phyloP scores from a whole-genome alignment of 306 rosid species.

The Styphnolobium japonicum region DNA sequence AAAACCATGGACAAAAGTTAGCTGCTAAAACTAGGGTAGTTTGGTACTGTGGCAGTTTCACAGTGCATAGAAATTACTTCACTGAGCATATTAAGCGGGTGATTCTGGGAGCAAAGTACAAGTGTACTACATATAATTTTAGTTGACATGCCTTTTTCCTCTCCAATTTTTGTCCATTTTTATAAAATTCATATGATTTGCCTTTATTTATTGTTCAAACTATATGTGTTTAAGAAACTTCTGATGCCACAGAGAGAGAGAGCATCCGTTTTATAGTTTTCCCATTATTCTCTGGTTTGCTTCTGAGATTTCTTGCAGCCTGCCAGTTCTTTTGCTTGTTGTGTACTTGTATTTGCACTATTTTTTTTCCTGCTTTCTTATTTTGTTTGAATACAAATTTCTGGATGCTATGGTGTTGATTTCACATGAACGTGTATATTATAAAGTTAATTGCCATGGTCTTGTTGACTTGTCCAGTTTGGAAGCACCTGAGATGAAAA shows the following conservation, averaged over 20 bases:
- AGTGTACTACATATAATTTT: not conserved
- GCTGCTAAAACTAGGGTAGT: not conserved
- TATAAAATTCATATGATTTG: not conserved
- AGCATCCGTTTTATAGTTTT: not conserved
- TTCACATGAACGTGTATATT: not conserved
- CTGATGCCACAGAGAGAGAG: not conserved
- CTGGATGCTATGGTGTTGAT: not conserved
- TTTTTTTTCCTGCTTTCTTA: not conserved
- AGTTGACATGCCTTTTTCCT: not conserved
- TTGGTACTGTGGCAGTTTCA: not conserved
- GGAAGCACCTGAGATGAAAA: constrained; percentile 4
- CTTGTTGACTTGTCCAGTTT: not conserved
- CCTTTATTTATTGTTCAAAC: not conserved
- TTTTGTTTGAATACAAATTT: not conserved
- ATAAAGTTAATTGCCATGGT: not conserved
- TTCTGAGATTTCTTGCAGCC: not conserved
- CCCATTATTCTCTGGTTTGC: not conserved
- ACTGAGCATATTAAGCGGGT: not conserved
- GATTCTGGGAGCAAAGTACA: not conserved
- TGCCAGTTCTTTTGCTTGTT: not conserved
- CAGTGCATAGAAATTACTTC: not conserved
- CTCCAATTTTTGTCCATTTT: not conserved
- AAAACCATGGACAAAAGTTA: not conserved
- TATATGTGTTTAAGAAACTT: not conserved
- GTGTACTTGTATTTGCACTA: not conserved